phyloP scores from a whole-genome alignment of 768 basidiomycete species.

The Serendipita sp. region DNA sequence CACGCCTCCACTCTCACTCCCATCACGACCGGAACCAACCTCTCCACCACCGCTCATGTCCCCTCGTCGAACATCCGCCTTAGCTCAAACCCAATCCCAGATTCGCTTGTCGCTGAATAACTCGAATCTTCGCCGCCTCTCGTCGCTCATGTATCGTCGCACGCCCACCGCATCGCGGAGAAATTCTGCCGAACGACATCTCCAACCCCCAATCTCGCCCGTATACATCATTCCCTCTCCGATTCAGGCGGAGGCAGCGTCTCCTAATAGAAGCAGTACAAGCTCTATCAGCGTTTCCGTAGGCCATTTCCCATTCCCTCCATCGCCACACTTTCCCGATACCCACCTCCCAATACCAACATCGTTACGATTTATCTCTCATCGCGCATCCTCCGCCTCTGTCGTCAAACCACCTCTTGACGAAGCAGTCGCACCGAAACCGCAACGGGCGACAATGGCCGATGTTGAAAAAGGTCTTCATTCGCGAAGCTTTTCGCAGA shows the following conservation, averaged over 20 bases:
- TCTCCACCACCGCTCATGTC: not conserved
- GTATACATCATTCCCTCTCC: not conserved
- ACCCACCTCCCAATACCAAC: not conserved
- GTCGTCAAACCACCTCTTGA: not conserved
- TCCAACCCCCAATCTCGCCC: not conserved
- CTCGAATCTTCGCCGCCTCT: not conserved
- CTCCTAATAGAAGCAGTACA: not conserved
- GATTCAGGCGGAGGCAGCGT: not conserved
- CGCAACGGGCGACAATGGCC: not conserved
- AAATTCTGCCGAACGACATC: not conserved
- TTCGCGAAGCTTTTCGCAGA: not conserved
- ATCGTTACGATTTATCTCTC: not conserved
- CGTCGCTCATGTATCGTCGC: not conserved
- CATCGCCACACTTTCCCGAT: not conserved
- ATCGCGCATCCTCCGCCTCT: not conserved
- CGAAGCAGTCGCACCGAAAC: not conserved
- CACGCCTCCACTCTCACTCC: too few species aligned
- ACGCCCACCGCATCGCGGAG: not conserved
- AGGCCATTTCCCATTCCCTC: not conserved
- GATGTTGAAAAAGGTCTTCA: not conserved
- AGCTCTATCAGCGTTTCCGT: not conserved
- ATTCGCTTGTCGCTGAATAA: not conserved
- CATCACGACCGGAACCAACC: too few species aligned
- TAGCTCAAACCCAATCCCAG: not conserved
- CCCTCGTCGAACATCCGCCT: not conserved